Conservation (phyloP, 192 early-diverging fungal genomes). For the Pilaira anomala region DNA sequence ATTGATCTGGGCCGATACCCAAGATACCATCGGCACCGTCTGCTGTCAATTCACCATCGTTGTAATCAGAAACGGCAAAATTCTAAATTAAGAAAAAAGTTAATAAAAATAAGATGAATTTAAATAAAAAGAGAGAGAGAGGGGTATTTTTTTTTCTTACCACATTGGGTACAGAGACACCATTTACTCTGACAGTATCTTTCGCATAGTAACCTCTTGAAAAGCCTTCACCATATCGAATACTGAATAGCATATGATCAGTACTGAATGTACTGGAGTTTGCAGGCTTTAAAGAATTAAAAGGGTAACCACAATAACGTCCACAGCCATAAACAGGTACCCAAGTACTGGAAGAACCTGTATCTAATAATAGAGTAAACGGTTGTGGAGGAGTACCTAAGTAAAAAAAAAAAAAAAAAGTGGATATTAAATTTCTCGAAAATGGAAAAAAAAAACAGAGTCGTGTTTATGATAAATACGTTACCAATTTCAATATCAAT, state of each 20-base stretch:
- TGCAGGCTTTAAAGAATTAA: constrained; percentile 1
- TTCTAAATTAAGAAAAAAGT: constrained; percentile 8
- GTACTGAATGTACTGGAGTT: constrained; percentile 15
- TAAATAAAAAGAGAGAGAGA: background rate
- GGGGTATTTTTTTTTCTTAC: constrained; percentile 20
- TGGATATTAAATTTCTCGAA: no score
- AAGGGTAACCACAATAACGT: constrained; percentile 26
- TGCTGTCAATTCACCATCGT: constrained; percentile 34
- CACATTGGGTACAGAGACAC: constrained; percentile 1
- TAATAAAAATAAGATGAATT: background rate
- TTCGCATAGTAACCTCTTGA: constrained; percentile 26
- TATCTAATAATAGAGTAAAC: constrained; percentile 36
- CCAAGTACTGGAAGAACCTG: constrained; percentile 37
- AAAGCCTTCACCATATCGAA: constrained; percentile 33
- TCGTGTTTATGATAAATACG: background rate
- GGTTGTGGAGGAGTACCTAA: constrained; percentile 34
- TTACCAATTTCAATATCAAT: constrained; percentile 25
- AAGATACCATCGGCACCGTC: constrained; percentile 30
- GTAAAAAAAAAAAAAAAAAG: background rate
- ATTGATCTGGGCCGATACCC: constrained; percentile 26
- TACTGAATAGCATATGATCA: constrained; percentile 14
- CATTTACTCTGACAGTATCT: constrained; percentile 22
- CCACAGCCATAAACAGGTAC: constrained; percentile 26
- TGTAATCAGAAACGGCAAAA: constrained; percentile 29
- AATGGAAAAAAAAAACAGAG: background rate